phyloP scores from a whole-genome alignment of 768 basidiomycete species.

The Lentinula sp. region DNA sequence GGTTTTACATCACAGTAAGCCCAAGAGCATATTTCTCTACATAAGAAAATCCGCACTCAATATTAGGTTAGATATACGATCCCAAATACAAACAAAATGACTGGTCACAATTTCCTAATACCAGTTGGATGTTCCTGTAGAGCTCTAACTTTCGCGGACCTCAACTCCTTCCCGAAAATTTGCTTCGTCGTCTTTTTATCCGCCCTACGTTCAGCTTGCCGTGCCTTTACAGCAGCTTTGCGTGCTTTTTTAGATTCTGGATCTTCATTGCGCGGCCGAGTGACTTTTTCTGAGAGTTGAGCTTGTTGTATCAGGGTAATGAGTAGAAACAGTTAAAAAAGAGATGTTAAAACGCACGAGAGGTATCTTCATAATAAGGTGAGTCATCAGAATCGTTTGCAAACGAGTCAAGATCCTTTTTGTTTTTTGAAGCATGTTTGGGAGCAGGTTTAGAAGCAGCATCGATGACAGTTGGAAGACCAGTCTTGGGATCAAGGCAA shows the following conservation, averaged over 20 bases:
- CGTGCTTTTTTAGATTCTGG: conserved; percentile 68
- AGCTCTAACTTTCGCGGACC: conserved; percentile 39
- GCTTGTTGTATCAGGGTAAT: background rate
- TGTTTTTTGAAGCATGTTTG: conserved; percentile 11
- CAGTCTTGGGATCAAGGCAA: conserved; percentile 67
- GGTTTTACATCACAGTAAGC: no score
- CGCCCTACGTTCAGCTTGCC: conserved; percentile 54
- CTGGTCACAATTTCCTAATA: conserved; percentile 37
- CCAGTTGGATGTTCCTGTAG: conserved; percentile 39
- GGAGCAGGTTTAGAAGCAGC: background rate
- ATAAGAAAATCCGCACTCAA: no score
- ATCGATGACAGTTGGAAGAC: conserved; percentile 56
- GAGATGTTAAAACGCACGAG: conserved; percentile 17
- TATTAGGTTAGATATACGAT: background rate
- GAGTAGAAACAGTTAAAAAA: background rate
- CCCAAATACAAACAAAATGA: background rate
- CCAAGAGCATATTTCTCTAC: no score
- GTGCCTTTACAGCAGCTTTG: conserved; percentile 64
- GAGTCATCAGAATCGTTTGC: conserved; percentile 23
- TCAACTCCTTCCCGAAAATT: conserved; percentile 56
- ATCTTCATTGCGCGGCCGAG: conserved; percentile 71
- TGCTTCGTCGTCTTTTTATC: conserved; percentile 68
- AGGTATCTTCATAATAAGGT: conserved; percentile 16
- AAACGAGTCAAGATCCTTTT: conserved; percentile 8
- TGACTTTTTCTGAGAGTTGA: conserved; percentile 41